A percentile compares a stretch with the other conserved stretches of the same genome.
Evolutionary conservation across 1,139 yeast genomes (phyloP).

Genomic region (Pneumocystis wakefieldiae): DNA sequence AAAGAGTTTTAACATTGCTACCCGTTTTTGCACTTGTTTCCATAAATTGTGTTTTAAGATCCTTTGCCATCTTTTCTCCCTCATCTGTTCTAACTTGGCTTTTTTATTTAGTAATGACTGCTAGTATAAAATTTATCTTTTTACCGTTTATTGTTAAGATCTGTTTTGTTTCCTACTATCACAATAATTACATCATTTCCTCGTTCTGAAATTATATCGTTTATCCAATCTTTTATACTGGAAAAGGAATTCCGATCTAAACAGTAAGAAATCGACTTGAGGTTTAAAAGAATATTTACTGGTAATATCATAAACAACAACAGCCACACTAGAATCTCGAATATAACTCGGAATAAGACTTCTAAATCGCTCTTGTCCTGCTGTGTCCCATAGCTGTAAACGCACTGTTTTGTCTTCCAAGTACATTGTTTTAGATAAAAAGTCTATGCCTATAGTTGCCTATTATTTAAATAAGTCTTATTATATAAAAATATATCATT

Average conservation of each 20-base stretch:
- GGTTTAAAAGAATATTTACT: conserved; percentile 29
- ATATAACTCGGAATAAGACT: conserved; percentile 89
- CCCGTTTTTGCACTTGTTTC: conserved; percentile 95
- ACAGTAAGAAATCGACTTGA: conserved; percentile 11
- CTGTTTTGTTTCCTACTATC: conserved; percentile 71
- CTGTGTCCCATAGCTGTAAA: conserved; percentile 89
- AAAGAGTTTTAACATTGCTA: conserved; percentile 74
- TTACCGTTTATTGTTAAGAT: conserved; percentile 39
- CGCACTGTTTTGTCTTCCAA: conserved; percentile 59
- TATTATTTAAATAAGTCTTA: conserved; percentile 20
- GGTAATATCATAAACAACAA: conserved; percentile 86
- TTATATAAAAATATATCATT: conserved; percentile 3
- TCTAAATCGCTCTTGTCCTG: conserved; percentile 94
- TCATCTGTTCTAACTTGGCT: conserved; percentile 70
- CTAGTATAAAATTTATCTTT: neutral
- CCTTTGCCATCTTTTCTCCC: conserved; percentile 63
- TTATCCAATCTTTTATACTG: conserved; percentile 64
- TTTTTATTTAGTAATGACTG: neutral
- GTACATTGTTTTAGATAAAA: conserved; percentile 75
- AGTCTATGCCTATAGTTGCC: conserved; percentile 95
- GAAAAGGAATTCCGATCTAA: conserved; percentile 50
- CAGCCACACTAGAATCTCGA: conserved; percentile 93
- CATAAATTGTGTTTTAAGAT: conserved; percentile 63
- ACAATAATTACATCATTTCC: conserved; percentile 56
- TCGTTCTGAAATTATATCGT: conserved; percentile 64